Percentiles rank a stretch among this genome's conserved stretches.
Conservation (phyloP, 1,284 basidiomycete genomes). For the Leccinum fallax region DNA sequence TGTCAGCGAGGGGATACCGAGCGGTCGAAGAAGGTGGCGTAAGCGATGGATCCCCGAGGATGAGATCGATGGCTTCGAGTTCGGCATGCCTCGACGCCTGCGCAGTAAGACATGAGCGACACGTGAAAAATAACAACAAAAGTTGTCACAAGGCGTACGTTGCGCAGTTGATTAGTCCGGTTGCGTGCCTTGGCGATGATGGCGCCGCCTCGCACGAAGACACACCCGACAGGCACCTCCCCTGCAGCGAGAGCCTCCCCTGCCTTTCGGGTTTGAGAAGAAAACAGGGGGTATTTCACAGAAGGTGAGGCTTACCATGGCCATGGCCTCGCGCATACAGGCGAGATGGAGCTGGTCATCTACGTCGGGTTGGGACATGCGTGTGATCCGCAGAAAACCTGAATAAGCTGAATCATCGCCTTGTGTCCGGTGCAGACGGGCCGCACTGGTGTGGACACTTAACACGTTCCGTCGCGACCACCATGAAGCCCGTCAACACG, state of each 20-base stretch:
- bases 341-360: constrained; percentile 28
- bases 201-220: constrained; percentile 81
- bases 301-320: constrained; percentile 43
- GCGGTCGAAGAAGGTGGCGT: constrained; percentile 47
- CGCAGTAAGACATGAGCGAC: not conserved
- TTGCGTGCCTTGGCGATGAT: constrained; percentile 90
- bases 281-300: not conserved
- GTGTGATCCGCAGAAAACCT: constrained; percentile 2
- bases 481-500: constrained; percentile 22
- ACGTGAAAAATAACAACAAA: not conserved
- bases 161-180: constrained; percentile 91
- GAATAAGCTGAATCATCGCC: not conserved
- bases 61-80: constrained; percentile 93
- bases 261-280: constrained; percentile 48
- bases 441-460: constrained; percentile 4
- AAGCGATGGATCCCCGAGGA: constrained; percentile 66
- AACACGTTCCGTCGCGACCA: constrained; percentile 4
- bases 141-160: constrained; percentile 54
- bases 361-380: constrained; percentile 3
- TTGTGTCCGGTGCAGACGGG: constrained; percentile 14
- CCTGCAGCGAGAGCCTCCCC: constrained; percentile 83
- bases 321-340: constrained; percentile 60
- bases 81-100: constrained; percentile 98
- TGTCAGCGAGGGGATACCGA: constrained; percentile 71
- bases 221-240: constrained; percentile 97